A percentile compares a stretch with the other conserved stretches of the same genome.
phyloP scores from a whole-genome alignment of 306 rosid species.

The Casuarina equisetifolia region DNA sequence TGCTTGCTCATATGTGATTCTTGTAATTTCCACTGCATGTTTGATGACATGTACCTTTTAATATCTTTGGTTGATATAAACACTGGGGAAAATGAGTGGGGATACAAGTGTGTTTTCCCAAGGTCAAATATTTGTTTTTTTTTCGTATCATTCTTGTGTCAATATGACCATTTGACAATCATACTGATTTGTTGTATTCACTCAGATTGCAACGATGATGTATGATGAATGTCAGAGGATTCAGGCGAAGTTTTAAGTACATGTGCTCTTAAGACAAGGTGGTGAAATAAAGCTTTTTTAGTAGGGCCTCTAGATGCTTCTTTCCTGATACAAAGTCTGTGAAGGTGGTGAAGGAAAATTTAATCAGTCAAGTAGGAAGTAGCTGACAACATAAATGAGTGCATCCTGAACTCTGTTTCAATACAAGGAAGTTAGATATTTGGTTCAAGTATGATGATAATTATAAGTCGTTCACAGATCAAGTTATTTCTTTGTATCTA shows the following conservation, averaged over 20 bases:
- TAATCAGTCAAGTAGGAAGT: conserved; percentile 15
- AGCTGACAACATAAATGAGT: conserved; percentile 8
- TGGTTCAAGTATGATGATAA: conserved; percentile 9
- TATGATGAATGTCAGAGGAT: conserved; percentile 83
- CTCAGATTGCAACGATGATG: conserved; percentile 97
- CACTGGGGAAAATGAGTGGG: conserved; percentile 2
- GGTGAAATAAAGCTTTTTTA: conserved; percentile 42
- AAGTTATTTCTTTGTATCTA: conserved; percentile 4
- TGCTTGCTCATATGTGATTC: not conserved
- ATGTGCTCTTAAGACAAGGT: conserved; percentile 67
- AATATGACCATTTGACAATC: conserved; percentile 41
- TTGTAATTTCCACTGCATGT: not conserved
- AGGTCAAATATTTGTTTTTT: conserved; percentile 7
- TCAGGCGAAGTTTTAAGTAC: conserved; percentile 63
- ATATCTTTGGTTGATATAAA: conserved; percentile 9
- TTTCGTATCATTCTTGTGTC: conserved; percentile 30
- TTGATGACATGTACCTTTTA: not conserved
- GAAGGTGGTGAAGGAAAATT: conserved; percentile 34
- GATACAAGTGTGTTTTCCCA: conserved; percentile 4
- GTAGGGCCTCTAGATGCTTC: conserved; percentile 35
- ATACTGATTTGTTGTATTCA: conserved; percentile 74
- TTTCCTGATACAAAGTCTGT: conserved; percentile 25
- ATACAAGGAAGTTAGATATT: not conserved
- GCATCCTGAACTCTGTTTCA: conserved; percentile 12
- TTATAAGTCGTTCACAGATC: not conserved